These are phyloP conservation scores for Areca catechu DNA, from an alignment of 176 grass and related monocot genomes.

Conservation along the genomic window DNA sequence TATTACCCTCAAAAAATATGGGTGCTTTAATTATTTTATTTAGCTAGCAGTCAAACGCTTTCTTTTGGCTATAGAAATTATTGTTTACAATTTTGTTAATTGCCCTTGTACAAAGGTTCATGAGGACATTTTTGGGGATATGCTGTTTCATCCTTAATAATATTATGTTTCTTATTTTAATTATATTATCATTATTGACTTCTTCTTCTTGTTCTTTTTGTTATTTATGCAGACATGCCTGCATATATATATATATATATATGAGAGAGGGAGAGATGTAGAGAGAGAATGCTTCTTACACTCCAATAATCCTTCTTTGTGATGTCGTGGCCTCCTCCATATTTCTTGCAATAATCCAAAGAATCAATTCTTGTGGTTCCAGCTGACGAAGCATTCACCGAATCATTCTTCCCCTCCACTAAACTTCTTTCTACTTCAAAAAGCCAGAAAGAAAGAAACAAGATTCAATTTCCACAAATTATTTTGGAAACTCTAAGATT, in stretches of 20 bases:
- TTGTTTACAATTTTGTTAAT: no score
- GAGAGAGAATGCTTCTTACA: conserved; percentile 38
- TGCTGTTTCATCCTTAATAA: no score
- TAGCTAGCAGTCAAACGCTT: no score
- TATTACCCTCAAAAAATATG: no score
- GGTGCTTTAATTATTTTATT: no score
- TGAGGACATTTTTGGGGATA: no score
- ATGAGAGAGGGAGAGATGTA: not conserved
- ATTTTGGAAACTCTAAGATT: not conserved
- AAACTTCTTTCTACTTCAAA: conserved; percentile 25
- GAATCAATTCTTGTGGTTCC: conserved; percentile 63
- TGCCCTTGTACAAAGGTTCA: no score
- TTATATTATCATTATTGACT: no score
- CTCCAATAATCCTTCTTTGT: conserved; percentile 88
- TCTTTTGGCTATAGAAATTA: no score
- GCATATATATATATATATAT: not conserved
- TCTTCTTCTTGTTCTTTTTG: no score
- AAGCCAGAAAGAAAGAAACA: not conserved
- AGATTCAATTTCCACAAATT: not conserved
- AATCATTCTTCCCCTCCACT: conserved; percentile 15
- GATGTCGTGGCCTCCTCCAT: conserved; percentile 77
- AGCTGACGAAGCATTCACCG: conserved; percentile 17
- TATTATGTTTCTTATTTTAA: no score
- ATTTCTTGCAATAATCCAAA: conserved; percentile 49
- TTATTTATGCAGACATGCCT: no score